Conservation (phyloP, 371 early-diverging fungal species). For the Rhizopus stolonifer region DNA sequence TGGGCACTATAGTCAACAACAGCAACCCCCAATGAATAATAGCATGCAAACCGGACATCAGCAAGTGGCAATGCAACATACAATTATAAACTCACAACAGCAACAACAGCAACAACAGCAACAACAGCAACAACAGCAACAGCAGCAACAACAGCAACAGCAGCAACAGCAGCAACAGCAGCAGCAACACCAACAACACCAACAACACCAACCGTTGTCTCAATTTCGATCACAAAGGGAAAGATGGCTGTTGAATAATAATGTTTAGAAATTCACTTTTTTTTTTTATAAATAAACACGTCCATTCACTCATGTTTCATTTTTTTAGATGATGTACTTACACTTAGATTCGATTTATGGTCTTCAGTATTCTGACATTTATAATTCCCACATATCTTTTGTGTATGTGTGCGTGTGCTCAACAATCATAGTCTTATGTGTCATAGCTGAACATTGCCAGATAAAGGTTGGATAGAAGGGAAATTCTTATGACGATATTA, state of each 20-base stretch:
- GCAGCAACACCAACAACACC: conserved; percentile 7
- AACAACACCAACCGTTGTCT: neutral
- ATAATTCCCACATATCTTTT: no score
- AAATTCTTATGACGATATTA: no score
- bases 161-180: conserved; percentile 20
- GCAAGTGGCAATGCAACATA: conserved; percentile 9
- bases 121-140: conserved; percentile 14
- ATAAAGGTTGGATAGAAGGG: no score
- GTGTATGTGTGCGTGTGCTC: no score
- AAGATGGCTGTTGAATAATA: conserved; percentile 21
- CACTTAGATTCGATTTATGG: no score
- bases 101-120: conserved; percentile 23
- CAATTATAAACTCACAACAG: conserved; percentile 14
- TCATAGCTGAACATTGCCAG: no score
- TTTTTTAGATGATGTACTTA: no score
- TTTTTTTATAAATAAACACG: neutral
- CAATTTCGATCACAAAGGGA: conserved; percentile 11
- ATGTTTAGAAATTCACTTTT: conserved; percentile 6
- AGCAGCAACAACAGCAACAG: conserved; percentile 18
- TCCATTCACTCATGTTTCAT: no score
- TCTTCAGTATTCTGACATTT: no score
- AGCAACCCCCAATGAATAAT: neutral
- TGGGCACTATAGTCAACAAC: conserved; percentile 27
- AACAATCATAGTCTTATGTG: no score
- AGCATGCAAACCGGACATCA: conserved; percentile 4